Conservation (phyloP, 2,329 filamentous ascomycete genomes). For the Cordyceps fumosorosea region DNA sequence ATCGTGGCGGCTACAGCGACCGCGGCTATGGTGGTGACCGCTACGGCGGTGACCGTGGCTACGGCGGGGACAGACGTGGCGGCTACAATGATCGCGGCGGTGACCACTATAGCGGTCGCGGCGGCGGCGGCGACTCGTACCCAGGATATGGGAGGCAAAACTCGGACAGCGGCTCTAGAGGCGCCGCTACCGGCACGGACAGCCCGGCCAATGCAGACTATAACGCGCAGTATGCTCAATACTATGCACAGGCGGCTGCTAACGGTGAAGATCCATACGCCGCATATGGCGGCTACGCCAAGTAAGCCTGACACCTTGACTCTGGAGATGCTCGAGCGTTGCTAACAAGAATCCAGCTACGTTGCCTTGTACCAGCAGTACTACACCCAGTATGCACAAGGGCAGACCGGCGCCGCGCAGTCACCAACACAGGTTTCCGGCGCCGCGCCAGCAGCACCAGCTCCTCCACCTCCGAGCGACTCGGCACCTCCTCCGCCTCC, state of each 20-base stretch:
- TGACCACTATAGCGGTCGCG: slow-evolving; percentile 28
- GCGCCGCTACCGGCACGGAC: slow-evolving; percentile 23
- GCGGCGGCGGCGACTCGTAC: slow-evolving; percentile 26
- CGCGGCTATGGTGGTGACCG: slow-evolving; percentile 24
- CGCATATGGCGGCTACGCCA: slow-evolving; percentile 81
- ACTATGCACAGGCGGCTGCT: slow-evolving; percentile 45
- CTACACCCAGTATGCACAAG: slow-evolving; percentile 40
- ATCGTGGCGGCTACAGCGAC: slow-evolving; percentile 36
- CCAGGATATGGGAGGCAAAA: slow-evolving; percentile 19
- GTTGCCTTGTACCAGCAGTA: slow-evolving; percentile 71
- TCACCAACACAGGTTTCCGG: slow-evolving; percentile 26
- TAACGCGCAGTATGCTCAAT: slow-evolving; percentile 75
- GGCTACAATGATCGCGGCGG: slow-evolving; percentile 33
- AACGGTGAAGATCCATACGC: slow-evolving; percentile 73
- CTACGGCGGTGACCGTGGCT: slow-evolving; percentile 23
- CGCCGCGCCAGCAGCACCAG: slow-evolving; percentile 33
- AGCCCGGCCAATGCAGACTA: slow-evolving; percentile 49
- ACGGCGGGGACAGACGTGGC: slow-evolving; percentile 30
- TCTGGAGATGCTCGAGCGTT: not conserved
- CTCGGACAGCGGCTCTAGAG: slow-evolving; percentile 29
- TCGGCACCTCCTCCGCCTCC: slow-evolving; percentile 42
- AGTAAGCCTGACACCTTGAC: slow-evolving; percentile 38
- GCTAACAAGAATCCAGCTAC: slow-evolving; percentile 37
- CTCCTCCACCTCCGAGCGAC: slow-evolving; percentile 52
- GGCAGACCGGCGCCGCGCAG: slow-evolving; percentile 15